Base-by-base conservation (phyloP, 331 rosid species). In the Prunus yedoensis region DNA sequence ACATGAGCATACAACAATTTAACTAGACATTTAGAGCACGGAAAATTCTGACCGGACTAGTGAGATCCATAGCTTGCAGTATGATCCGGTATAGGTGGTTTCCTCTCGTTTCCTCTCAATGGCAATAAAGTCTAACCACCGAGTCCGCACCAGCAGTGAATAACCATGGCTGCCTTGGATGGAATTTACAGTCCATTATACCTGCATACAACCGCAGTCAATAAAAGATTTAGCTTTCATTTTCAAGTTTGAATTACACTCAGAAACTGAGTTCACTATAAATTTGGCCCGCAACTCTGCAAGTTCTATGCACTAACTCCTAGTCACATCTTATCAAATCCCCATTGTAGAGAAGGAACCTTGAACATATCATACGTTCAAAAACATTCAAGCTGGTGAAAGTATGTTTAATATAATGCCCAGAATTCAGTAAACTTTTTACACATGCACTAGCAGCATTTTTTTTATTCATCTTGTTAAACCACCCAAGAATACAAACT, bases 151-250 rank as follows among this genome's bases (percentile, higher is more conserved):
- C 97, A 0, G 97, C 96, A 0, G 97, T 90, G 80, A 94, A 94
- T 78, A 94, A 68, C 98, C 98, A 94, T 11, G 98, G 98, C 76
- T 90, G 95, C 83, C 92, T 83, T 2, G 98, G 98, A 86, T 94
- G 98, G 80, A 94, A 91, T 80, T 87, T 94, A 80, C 98, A 91
- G 78, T 94, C 98, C 90, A 94, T 62, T 78, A 91, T 89, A 78
- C 98, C 98, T 93, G 87, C 86, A 84, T 51, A 65, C 58, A 73
- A 62, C 65, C 66, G 43, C 43, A 81, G 53, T 7, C 30, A 51
- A 9, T 43, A 41, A 35, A 18, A 27, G 38, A 28, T 27, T 77
- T 59, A 21, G 35, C 21, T 17, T 25, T 53, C 9, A 77, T 15
- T 25, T 28, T 28, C 9, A 61, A 61, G 20, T 15, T 27, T 30